phyloP scores from a whole-genome alignment of 2,329 filamentous ascomycete species.

The Bisporella sp. region DNA sequence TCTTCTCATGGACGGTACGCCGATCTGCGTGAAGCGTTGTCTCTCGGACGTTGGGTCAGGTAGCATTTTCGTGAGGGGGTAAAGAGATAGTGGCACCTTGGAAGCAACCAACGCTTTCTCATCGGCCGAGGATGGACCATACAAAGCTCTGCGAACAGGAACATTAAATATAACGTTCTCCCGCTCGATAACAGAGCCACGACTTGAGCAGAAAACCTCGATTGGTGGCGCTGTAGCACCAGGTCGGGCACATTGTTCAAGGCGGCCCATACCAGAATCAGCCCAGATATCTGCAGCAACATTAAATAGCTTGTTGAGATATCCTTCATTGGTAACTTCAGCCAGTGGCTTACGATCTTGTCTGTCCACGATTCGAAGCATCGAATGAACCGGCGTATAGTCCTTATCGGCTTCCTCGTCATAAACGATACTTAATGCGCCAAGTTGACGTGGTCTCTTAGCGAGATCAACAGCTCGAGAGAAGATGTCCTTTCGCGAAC shows the following conservation, averaged over 20 bases:
- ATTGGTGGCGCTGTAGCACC: constrained; percentile 79
- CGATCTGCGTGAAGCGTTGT: constrained; percentile 81
- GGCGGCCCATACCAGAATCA: constrained; percentile 63
- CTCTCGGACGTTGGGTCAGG: constrained; percentile 76
- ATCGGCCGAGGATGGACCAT: constrained; percentile 54
- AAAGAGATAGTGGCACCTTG: constrained; percentile 58
- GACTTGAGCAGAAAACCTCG: constrained; percentile 68
- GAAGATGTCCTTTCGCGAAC: constrained; percentile 65
- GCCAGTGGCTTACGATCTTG: constrained; percentile 59
- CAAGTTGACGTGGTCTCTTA: constrained; percentile 50
- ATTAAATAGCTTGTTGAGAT: constrained; percentile 71
- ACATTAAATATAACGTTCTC: constrained; percentile 73
- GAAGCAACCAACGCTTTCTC: constrained; percentile 70
- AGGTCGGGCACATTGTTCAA: constrained; percentile 78
- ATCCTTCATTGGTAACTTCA: constrained; percentile 64
- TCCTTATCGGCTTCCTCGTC: constrained; percentile 54
- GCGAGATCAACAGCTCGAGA: constrained; percentile 61
- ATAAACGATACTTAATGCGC: constrained; percentile 62
- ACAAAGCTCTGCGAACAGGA: constrained; percentile 67
- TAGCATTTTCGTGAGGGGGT: constrained; percentile 59
- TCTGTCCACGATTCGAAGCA: constrained; percentile 74
- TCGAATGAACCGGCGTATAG: constrained; percentile 65
- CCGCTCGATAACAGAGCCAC: constrained; percentile 56
- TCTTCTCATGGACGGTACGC: constrained; percentile 90
- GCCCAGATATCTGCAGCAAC: constrained; percentile 61